These are phyloP conservation scores for Talaromyces verruculosus DNA, from an alignment of 2,329 filamentous ascomycete genomes.

Conservation along the genomic window DNA sequence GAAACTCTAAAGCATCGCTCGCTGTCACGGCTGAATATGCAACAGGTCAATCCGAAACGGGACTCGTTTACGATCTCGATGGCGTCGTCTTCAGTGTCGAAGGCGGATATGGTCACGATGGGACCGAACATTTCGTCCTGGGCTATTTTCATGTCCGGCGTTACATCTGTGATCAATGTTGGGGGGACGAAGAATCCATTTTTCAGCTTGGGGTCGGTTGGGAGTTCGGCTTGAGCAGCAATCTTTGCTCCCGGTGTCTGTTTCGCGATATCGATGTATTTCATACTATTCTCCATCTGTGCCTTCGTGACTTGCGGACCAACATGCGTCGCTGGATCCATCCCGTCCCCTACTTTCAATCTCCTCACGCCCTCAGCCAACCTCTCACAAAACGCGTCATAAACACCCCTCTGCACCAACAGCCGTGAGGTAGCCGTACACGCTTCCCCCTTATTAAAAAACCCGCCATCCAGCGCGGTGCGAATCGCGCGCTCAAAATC, in stretches of 20 bases:
- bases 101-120: neutral
- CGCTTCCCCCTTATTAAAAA: neutral
- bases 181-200: neutral
- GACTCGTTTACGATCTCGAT: neutral
- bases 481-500: neutral
- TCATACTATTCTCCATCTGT: neutral
- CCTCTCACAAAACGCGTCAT: neutral
- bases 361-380: neutral
- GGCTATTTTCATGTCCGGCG: neutral
- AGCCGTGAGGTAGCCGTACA: neutral
- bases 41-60: neutral
- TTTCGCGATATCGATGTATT: neutral
- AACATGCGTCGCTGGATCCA: neutral
- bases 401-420: neutral
- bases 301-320: neutral
- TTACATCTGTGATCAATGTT: neutral
- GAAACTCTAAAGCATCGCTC: neutral
- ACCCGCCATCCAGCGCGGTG: neutral
- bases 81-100: neutral
- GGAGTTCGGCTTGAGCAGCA: neutral
- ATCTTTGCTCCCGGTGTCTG: neutral
- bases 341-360: neutral
- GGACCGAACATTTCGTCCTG: neutral
- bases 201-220: neutral
- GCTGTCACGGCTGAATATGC: slow-evolving; percentile 2